Evolutionary conservation across 1,284 basidiomycete species (phyloP), one percentile per base, ranked within the genome.

Genomic region (Microbotryum violaceum): DNA sequence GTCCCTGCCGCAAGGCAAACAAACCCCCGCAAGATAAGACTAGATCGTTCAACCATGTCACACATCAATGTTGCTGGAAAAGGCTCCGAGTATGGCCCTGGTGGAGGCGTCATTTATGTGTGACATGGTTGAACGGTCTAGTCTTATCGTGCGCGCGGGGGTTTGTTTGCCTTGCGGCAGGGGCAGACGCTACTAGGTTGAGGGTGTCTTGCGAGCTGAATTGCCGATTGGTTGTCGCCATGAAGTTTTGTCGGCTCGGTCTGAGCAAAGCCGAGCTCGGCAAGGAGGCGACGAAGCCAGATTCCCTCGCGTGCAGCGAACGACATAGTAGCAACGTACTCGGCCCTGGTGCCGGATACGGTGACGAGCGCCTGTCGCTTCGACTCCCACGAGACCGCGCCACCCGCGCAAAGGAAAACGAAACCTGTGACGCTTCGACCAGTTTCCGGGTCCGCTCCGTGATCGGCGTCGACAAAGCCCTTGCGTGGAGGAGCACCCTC

Each of bases 391-490:
- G 74, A 72, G 42, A 81, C 64, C 2, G 73, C 57, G 14, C 72
- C 74, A 4, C 70, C 70, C 21, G 67, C 70, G 18, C 75, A 49
- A 8, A 63, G 67, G 64, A 77, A 77, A 9, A 70, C 64, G 57
- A 76, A 78, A 2, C 80, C 78, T 6, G 75, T 77, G 21, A 77
- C 75, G 0, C 76, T 78, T 14, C 68, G 49, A 0, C 70, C 61
- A 20, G 70, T 71, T n/a, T 74, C 71, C 1, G 62, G 55, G 46
- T 75, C 74, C 44, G 73, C 70, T 25, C 73, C 79, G 68, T 71
- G 78, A 59, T 79, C 77, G 0, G 79, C 74, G 65, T 82, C 80
- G 1, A 75, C 73, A 64, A 73, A 82, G 0, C 76, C 79, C 10
- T 71, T 20, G 0, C 81, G 70, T 3, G 6, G 6, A 12, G 23